Evolutionary conservation across 1,284 basidiomycete species (phyloP).

Genomic region (Schizophyllum commune): DNA sequence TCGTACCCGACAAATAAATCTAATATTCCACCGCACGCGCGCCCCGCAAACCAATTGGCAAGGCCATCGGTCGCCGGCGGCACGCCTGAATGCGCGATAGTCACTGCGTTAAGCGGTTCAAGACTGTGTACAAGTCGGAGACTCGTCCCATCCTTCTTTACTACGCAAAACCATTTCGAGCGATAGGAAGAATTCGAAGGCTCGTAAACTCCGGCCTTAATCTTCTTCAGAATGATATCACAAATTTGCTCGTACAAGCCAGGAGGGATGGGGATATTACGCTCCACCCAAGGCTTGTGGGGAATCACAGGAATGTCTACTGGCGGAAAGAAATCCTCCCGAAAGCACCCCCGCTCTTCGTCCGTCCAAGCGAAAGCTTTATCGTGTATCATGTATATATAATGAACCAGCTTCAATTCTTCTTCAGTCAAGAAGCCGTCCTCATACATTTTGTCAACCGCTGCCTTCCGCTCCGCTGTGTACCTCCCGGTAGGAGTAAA

Average conservation of each 20-base stretch:
- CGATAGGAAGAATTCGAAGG: no score
- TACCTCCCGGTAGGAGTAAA: slow-evolving; percentile 8
- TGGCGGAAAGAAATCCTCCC: slow-evolving; percentile 24
- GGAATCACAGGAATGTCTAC: slow-evolving; percentile 25
- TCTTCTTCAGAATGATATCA: slow-evolving; percentile 14
- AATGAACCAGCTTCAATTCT: slow-evolving; percentile 16
- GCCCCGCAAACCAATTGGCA: no score
- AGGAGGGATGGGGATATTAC: slow-evolving; percentile 18
- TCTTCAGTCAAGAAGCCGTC: no score
- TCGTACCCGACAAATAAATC: background rate
- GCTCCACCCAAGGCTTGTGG: slow-evolving; percentile 18
- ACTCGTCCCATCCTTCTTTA: slow-evolving; percentile 23
- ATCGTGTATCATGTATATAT: slow-evolving; percentile 15
- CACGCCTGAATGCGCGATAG: slow-evolving; percentile 15
- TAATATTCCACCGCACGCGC: background rate
- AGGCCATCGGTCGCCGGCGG: no score
- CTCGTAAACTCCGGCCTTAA: no score
- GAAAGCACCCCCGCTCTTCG: slow-evolving; percentile 23
- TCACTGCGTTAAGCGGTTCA: slow-evolving; percentile 24
- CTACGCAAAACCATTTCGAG: no score
- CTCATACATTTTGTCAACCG: no score
- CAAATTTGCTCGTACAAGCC: slow-evolving; percentile 25
- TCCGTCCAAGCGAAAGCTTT: slow-evolving; percentile 26
- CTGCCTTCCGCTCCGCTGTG: slow-evolving; percentile 1
- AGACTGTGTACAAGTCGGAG: slow-evolving; percentile 24